These are phyloP conservation scores for Tripterygium wilfordii DNA, from an alignment of 177 flowering plant species.

Conservation along the genomic window DNA sequence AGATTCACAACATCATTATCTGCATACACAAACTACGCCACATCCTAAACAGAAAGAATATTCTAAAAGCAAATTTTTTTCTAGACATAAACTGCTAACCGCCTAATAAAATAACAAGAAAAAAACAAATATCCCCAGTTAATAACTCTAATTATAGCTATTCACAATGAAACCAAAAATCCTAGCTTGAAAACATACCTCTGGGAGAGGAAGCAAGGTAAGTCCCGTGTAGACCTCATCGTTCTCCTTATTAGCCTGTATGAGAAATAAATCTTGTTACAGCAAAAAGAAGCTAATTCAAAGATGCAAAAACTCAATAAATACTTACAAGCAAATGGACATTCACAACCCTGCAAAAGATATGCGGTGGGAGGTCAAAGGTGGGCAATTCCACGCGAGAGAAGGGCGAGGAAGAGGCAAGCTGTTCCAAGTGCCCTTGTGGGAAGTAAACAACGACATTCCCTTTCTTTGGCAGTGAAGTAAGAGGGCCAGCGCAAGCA, in stretches of 20 bases:
- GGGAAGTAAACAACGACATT: conserved; percentile 90
- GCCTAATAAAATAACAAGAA: no score
- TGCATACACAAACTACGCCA: neutral
- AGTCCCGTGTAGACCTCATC: conserved; percentile 92
- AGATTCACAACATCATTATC: conserved; percentile 3
- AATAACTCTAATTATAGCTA: neutral
- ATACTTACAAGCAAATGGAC: conserved; percentile 71
- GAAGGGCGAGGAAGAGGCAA: conserved; percentile 43
- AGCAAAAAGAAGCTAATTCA: neutral
- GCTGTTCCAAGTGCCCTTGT: conserved; percentile 88
- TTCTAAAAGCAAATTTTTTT: neutral
- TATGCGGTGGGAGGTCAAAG: conserved; percentile 74
- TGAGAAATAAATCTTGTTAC: neutral
- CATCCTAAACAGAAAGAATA: neutral
- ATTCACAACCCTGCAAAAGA: conserved; percentile 82
- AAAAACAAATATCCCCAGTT: no score
- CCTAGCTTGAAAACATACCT: conserved; percentile 34
- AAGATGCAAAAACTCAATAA: conserved; percentile 2
- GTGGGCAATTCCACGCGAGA: conserved; percentile 51
- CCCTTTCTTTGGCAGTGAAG: conserved; percentile 78
- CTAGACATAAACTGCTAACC: no score
- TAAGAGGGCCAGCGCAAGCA: conserved; percentile 95
- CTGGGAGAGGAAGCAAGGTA: conserved; percentile 69
- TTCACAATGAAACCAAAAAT: neutral
- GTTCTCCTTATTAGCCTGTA: conserved; percentile 81